Evolutionary conservation across 2,329 filamentous ascomycete genomes (phyloP), one percentile per base, ranked within the genome.

Genomic region (Diplodia seriata): DNA sequence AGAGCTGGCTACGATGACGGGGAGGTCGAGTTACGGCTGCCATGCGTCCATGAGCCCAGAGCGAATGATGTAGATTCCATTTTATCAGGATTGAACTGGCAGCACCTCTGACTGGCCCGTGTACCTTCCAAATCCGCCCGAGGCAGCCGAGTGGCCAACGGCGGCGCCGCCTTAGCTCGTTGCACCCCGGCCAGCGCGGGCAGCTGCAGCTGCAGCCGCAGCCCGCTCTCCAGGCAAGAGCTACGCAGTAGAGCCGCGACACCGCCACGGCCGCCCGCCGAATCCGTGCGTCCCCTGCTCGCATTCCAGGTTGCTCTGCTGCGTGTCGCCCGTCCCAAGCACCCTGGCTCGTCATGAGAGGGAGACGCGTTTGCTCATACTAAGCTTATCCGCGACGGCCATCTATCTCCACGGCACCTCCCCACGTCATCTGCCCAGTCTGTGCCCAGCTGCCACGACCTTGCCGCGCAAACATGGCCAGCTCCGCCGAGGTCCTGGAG

Each of bases 381-480:
- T 51, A 38, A 51, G 59, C 59, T 63, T 36, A 51, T 29, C 31
- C 29, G 43, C 40, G 26, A n/a, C 40, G 18, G 20, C 15, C 40
- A 18, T 6, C 40, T 31, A 33, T 29, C 40, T 57, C 38, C 38
- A 20, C 5, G 54, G 26, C 47, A 14, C 36, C 47, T 38, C 59
- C 38, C 47, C 18, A 26, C 43, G 18, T 4, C 38, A 18, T 14
- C 40, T 38, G 53, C 55, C 51, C 33, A 31, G 8, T 23, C 23
- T 18, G 26, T 31, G 12, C 50, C 54, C 23, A 18, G 29, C 40
- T 20, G 38, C 43, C 4, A 12, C 63, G 47, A 36, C 26, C 36
- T 31, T n/a, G 8, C 40, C 9, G 23, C 59, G 54, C 54, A 15
- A 54, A n/a, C 40, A 68, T 68, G 67, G 67, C 61, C 20, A 26